phyloP scores from a whole-genome alignment of 495 filamentous ascomycete species.

The Neurospora sp. region DNA sequence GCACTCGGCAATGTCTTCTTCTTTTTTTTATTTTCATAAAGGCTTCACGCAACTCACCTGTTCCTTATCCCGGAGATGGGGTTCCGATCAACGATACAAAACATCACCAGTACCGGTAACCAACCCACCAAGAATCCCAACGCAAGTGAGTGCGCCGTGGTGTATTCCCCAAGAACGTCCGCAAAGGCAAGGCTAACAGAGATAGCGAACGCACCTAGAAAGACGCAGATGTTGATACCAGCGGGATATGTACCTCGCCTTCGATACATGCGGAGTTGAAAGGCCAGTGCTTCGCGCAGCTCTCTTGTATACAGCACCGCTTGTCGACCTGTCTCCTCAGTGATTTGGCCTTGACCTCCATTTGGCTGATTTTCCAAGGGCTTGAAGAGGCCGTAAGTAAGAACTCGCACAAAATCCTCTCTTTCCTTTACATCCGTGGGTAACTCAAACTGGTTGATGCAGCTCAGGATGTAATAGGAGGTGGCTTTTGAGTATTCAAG shows the following conservation, averaged over 20 bases:
- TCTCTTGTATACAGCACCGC: neutral
- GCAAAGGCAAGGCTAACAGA: slow-evolving; percentile 38
- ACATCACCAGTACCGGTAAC: slow-evolving; percentile 38
- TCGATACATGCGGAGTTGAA: slow-evolving; percentile 4
- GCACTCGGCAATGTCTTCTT: neutral
- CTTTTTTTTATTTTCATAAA: neutral
- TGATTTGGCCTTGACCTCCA: neutral
- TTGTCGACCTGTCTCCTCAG: neutral
- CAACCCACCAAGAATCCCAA: slow-evolving; percentile 37
- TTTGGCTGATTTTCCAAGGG: neutral
- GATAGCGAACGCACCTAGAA: slow-evolving; percentile 24
- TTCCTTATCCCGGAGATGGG: slow-evolving; percentile 28
- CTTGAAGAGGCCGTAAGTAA: slow-evolving; percentile 7
- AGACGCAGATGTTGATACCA: slow-evolving; percentile 5
- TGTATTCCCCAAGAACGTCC: slow-evolving; percentile 21
- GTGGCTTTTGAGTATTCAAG: neutral
- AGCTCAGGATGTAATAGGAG: slow-evolving; percentile 13
- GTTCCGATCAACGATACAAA: slow-evolving; percentile 40
- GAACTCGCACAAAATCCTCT: neutral
- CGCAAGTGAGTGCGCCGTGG: slow-evolving; percentile 35
- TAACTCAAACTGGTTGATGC: slow-evolving; percentile 8
- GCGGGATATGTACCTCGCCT: slow-evolving; percentile 5
- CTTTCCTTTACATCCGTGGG: neutral
- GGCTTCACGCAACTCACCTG: slow-evolving; percentile 10
- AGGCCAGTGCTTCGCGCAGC: slow-evolving; percentile 6